These are phyloP conservation scores for Deuterostichococcus epilithicus DNA, from an alignment of 139 green algal genomes.

Conservation along the genomic window DNA sequence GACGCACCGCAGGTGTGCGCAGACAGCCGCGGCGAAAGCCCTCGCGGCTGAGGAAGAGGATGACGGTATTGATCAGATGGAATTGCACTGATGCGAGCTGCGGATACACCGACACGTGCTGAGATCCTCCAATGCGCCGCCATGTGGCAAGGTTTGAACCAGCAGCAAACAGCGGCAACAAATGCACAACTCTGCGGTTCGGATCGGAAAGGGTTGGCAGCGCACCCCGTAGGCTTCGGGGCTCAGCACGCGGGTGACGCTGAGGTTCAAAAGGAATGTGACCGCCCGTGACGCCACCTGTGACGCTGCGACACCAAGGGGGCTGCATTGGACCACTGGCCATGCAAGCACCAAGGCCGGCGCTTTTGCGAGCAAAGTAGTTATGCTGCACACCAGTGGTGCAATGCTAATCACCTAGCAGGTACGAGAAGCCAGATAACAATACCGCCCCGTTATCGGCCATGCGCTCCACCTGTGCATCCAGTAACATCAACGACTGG, in stretches of 20 bases:
- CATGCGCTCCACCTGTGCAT: not conserved
- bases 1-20: slow-evolving; percentile 28
- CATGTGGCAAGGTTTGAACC: not conserved
- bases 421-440: not conserved
- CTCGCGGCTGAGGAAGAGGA: slow-evolving; percentile 82
- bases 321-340: no score
- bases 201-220: not conserved
- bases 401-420: not conserved
- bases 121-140: no score
- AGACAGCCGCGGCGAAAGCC: slow-evolving; percentile 81
- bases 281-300: slow-evolving; percentile 73
- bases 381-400: no score
- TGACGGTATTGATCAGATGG: slow-evolving; percentile 85
- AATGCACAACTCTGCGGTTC: no score
- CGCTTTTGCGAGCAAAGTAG: no score
- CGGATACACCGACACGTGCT: not conserved
- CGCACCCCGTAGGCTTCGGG: slow-evolving; percentile 79
- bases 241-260: slow-evolving; percentile 63
- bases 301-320: slow-evolving; percentile 57
- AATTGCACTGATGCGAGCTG: slow-evolving; percentile 82
- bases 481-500: no score
- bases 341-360: no score
- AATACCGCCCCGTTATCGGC: not conserved
- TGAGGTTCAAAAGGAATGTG: slow-evolving; percentile 82
- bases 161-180: no score